Conservation (phyloP, 2,329 filamentous ascomycete genomes). For the Epichloe sp. region DNA sequence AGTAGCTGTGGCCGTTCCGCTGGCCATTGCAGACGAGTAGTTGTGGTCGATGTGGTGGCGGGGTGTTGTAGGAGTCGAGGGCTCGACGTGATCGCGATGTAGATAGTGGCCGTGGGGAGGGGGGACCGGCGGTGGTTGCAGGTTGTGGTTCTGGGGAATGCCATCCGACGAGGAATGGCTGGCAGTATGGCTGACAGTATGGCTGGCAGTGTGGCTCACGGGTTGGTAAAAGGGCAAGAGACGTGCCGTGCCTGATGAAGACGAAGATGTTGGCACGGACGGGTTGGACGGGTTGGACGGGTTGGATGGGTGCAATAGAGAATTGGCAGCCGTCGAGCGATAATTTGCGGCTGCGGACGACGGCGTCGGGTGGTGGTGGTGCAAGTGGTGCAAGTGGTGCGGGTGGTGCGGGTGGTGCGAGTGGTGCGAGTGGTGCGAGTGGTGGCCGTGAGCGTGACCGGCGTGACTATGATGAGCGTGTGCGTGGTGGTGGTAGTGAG, state of each 20-base stretch:
- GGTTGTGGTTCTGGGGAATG: conserved; percentile 11
- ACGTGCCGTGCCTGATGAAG: conserved; percentile 14
- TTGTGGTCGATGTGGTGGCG: conserved; percentile 8
- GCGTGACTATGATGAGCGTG: conserved; percentile 7
- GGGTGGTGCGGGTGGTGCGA: neutral
- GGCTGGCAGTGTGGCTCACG: conserved; percentile 6
- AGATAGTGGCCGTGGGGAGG: conserved; percentile 16
- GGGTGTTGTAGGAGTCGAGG: conserved; percentile 11
- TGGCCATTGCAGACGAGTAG: conserved; percentile 13
- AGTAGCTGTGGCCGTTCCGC: conserved; percentile 5
- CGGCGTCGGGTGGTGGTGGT: conserved; percentile 4
- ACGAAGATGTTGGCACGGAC: conserved; percentile 12
- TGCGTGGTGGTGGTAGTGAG: conserved; percentile 44
- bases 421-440: conserved; percentile 2
- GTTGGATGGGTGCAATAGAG: conserved; percentile 13
- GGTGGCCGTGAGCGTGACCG: conserved; percentile 1
- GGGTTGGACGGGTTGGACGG: conserved; percentile 3
- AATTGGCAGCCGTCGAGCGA: conserved; percentile 16
- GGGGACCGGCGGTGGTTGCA: conserved; percentile 18
- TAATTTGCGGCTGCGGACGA: conserved; percentile 10
- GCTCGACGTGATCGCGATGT: conserved; percentile 9
- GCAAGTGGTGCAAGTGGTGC: neutral
- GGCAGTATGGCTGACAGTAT: conserved; percentile 16
- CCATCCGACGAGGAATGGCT: conserved; percentile 22
- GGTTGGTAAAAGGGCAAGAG: conserved; percentile 15